phyloP scores from a whole-genome alignment of 202 grass and related monocot species.

The Carex arenaria region DNA sequence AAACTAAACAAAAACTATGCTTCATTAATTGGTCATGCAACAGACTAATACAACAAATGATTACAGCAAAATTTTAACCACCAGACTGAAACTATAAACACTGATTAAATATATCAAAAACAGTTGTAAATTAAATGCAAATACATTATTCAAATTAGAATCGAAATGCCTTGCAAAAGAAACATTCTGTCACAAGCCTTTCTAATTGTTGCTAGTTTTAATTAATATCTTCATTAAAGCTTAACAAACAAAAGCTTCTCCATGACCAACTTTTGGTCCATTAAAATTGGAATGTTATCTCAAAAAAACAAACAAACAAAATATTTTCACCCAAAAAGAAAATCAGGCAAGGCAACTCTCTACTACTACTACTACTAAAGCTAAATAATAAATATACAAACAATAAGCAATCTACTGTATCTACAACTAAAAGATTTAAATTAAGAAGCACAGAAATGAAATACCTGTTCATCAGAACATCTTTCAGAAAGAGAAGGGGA shows the following conservation, averaged over 20 bases:
- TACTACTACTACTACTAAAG: not conserved
- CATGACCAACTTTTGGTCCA: too few species aligned
- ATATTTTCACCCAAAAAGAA: not conserved
- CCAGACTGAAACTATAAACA: not conserved
- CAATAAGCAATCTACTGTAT: not conserved
- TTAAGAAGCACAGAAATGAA: not conserved
- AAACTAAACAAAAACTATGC: not conserved
- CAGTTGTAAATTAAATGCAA: not conserved
- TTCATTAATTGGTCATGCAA: not conserved
- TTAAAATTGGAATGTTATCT: too few species aligned
- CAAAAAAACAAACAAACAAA: not conserved
- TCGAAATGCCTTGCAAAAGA: not conserved
- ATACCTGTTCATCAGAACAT: slow-evolving; percentile 73
- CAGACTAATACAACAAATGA: not conserved
- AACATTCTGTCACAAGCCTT: not conserved
- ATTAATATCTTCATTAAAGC: not conserved
- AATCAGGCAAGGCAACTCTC: not conserved
- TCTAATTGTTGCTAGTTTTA: not conserved
- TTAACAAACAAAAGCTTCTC: too few species aligned
- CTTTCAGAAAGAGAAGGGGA: slow-evolving; percentile 58
- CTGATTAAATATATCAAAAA: not conserved
- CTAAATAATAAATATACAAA: not conserved
- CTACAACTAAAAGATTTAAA: not conserved
- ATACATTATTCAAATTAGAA: not conserved
- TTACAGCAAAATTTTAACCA: not conserved